Conservation (phyloP, 139 green algal species). For the Chlorella sorokiniana region DNA sequence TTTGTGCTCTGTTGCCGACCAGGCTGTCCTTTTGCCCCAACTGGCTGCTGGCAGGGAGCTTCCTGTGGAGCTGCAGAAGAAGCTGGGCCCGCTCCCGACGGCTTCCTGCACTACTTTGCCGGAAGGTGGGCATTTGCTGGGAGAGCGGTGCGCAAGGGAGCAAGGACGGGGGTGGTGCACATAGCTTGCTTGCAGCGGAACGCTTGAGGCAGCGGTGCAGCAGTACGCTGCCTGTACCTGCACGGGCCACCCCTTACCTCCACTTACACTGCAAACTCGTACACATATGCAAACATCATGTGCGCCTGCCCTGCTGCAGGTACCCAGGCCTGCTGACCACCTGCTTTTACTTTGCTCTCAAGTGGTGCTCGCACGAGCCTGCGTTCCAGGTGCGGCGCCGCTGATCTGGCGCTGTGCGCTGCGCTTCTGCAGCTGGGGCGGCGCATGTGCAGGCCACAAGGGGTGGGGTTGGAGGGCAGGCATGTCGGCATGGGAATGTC, state of each 20-base stretch:
- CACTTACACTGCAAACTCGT: no score
- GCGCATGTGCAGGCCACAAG: not conserved
- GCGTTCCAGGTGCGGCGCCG: conserved; percentile 43
- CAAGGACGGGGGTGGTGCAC: conserved; percentile 8
- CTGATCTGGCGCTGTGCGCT: no score
- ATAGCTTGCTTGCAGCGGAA: not conserved
- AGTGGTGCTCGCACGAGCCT: conserved; percentile 59
- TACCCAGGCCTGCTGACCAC: conserved; percentile 89
- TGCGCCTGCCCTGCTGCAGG: no score
- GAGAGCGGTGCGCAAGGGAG: no score
- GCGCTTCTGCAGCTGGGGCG: not conserved
- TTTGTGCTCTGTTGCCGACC: not conserved
- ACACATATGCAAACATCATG: no score
- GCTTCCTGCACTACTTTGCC: conserved; percentile 61
- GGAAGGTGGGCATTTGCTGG: conserved; percentile 19
- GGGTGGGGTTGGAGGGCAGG: no score
- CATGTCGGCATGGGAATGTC: no score
- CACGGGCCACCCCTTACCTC: no score
- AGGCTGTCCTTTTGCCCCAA: not conserved
- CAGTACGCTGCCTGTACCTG: no score
- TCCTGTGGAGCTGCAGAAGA: conserved; percentile 71
- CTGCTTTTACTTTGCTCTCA: conserved; percentile 79
- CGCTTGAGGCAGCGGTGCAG: not conserved
- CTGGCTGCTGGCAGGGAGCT: conserved; percentile 72
- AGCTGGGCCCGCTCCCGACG: conserved; percentile 73